phyloP scores from a whole-genome alignment of 2,329 filamentous ascomycete genomes.

The Epichloe baconii region DNA sequence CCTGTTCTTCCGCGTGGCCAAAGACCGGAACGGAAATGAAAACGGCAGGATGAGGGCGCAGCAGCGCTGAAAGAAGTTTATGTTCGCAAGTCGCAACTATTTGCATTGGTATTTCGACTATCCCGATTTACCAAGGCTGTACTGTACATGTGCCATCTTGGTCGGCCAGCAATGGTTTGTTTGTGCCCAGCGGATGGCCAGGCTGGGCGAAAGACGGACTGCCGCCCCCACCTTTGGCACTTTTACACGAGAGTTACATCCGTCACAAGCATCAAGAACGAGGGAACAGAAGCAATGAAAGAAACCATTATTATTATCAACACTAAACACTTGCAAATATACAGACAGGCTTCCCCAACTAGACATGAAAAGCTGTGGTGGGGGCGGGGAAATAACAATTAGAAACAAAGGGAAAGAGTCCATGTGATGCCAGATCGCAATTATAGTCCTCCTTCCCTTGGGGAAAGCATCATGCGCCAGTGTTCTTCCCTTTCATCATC shows the following conservation, averaged over 20 bases:
- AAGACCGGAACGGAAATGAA: neutral
- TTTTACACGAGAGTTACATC: neutral
- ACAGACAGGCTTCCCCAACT: neutral
- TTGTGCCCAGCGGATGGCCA: too few species aligned
- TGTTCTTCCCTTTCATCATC: neutral
- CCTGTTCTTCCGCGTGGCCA: neutral
- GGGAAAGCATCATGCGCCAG: neutral
- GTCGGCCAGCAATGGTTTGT: too few species aligned
- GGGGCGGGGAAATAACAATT: too few species aligned
- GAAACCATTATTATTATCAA: neutral
- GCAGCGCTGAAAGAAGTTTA: too few species aligned
- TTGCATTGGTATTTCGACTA: too few species aligned
- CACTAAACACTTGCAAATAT: neutral
- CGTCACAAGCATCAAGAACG: neutral
- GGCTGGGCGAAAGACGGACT: too few species aligned
- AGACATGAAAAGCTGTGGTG: too few species aligned
- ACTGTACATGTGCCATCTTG: too few species aligned
- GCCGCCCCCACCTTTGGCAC: neutral
- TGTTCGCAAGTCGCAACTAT: too few species aligned
- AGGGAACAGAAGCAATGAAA: too few species aligned
- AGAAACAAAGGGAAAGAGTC: neutral
- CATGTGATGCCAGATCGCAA: neutral
- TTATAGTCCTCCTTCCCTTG: neutral
- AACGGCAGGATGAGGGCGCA: neutral
- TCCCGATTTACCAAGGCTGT: too few species aligned